These are phyloP conservation scores for Triangularia setosa DNA, from an alignment of 2,329 filamentous ascomycete genomes.

Conservation along the genomic window DNA sequence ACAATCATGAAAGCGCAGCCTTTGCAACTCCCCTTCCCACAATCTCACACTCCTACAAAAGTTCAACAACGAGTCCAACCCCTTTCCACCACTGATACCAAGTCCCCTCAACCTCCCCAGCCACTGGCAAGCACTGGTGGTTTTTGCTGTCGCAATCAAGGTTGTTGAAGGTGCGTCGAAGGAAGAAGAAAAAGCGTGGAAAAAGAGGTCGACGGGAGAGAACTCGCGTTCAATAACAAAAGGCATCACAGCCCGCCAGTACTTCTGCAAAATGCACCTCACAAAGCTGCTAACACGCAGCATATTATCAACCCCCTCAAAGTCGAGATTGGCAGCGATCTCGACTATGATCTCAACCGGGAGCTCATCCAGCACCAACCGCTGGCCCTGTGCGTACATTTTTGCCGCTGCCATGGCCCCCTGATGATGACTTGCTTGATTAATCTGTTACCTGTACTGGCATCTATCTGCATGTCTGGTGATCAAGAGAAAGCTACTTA, in stretches of 20 bases:
- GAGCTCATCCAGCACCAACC: slow-evolving; percentile 4
- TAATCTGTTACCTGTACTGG: no score
- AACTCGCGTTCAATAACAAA: slow-evolving; percentile 41
- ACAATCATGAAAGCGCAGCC: slow-evolving; percentile 38
- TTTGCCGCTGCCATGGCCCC: no score
- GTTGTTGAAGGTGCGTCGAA: no score
- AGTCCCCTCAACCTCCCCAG: neutral
- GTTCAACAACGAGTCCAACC: slow-evolving; percentile 17
- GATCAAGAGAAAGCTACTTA: no score
- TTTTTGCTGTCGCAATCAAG: no score
- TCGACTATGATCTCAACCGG: slow-evolving; percentile 48
- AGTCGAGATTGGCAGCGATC: slow-evolving; percentile 43
- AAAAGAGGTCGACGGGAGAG: slow-evolving; percentile 42
- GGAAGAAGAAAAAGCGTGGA: slow-evolving; percentile 40
- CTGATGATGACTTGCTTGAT: no score
- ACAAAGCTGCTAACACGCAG: slow-evolving; percentile 33
- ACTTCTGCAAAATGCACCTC: slow-evolving; percentile 37
- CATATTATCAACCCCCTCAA: slow-evolving; percentile 35
- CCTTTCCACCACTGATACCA: neutral
- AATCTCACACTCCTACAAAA: slow-evolving; percentile 34
- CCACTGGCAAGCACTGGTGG: no score
- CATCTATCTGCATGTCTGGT: no score
- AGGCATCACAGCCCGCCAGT: slow-evolving; percentile 41
- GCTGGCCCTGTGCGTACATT: no score
- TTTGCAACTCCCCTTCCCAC: slow-evolving; percentile 39